Conservation (phyloP, 768 basidiomycete species). For the Panellus pusillus region DNA sequence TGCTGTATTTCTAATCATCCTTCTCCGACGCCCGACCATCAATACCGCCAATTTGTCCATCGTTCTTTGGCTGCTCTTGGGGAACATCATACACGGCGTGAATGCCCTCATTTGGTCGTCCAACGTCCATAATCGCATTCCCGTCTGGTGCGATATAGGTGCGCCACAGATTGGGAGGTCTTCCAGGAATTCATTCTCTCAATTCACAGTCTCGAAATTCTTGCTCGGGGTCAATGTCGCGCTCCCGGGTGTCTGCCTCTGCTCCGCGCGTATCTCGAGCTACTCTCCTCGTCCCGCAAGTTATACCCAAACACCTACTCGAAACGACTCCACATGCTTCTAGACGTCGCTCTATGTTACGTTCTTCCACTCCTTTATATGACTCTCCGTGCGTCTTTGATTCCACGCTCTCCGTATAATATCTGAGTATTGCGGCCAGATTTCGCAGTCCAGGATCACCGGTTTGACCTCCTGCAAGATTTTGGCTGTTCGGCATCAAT, state of each 20-base stretch:
- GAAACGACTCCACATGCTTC: constrained; percentile 11
- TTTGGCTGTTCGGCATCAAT: constrained; percentile 11
- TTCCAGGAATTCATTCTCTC: too few species aligned
- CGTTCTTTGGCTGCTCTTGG: constrained; percentile 6
- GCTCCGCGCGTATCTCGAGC: constrained; percentile 8
- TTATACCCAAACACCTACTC: constrained; percentile 17
- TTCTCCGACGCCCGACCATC: constrained; percentile 2
- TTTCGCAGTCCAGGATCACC: constrained; percentile 17
- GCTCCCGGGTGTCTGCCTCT: constrained; percentile 16
- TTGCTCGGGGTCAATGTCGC: constrained; percentile 1
- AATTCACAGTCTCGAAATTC: constrained; percentile 5
- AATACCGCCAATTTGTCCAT: neutral
- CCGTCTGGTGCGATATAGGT: constrained; percentile 17
- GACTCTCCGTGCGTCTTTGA: constrained; percentile 3
- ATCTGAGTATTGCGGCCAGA: neutral
- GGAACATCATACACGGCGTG: constrained; percentile 11
- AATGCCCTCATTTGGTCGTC: constrained; percentile 14
- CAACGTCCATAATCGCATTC: neutral
- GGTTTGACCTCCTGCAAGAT: constrained; percentile 10
- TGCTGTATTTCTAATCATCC: constrained; percentile 11
- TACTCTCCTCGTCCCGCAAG: constrained; percentile 12
- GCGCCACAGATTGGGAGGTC: neutral
- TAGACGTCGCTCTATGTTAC: constrained; percentile 11
- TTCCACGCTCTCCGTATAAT: neutral
- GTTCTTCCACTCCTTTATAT: constrained; percentile 16